A percentile compares a stretch with the other conserved stretches of the same genome.
phyloP scores from a whole-genome alignment of 2,329 filamentous ascomycete genomes.

The Pleomassaria siparia region DNA sequence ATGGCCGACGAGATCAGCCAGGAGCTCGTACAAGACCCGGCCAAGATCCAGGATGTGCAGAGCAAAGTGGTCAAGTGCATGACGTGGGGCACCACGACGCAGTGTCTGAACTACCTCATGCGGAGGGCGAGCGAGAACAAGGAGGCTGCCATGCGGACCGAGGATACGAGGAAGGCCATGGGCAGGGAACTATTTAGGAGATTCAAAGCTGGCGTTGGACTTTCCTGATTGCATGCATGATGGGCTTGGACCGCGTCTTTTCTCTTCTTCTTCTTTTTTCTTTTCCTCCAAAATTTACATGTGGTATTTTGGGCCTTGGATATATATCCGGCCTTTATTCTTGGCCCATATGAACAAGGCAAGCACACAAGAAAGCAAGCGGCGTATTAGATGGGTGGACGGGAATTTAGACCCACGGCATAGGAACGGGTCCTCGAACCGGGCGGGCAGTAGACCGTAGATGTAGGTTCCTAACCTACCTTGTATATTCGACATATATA shows the following conservation, averaged over 20 bases:
- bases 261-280: neutral
- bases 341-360: no score
- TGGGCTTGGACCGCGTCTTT: no score
- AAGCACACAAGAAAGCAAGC: no score
- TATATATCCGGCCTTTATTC: no score
- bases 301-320: no score
- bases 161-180: constrained; percentile 55
- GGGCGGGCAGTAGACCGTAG: no score
- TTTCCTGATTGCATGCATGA: constrained; percentile 4
- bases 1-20: constrained; percentile 93
- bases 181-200: constrained; percentile 51
- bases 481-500: no score
- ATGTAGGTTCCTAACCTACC: no score
- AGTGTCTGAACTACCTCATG: constrained; percentile 78
- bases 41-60: constrained; percentile 39
- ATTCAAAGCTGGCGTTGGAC: constrained; percentile 27
- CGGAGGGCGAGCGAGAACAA: constrained; percentile 62
- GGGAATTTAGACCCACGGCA: no score
- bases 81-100: constrained; percentile 60
- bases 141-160: constrained; percentile 60
- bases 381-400: no score
- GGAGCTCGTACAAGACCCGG: constrained; percentile 50
- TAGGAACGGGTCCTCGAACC: no score
- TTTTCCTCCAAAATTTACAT: no score
- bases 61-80: constrained; percentile 58